Evolutionary conservation across 139 green algal species (phyloP).

Genomic region (Pleodorina starrii): DNA sequence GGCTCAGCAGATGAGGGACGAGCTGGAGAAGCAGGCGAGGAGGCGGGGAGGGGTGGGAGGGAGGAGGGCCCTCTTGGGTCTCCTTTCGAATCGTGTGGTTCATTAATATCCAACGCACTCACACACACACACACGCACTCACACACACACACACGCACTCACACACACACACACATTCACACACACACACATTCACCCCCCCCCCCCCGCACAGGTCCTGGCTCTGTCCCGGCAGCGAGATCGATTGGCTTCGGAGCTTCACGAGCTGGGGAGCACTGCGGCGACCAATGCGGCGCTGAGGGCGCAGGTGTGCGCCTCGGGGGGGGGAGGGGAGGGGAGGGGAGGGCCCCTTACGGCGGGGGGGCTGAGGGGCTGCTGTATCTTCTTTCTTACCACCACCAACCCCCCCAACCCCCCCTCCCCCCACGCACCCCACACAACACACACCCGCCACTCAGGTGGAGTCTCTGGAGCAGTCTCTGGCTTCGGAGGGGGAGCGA

Average conservation of each 20-base stretch:
- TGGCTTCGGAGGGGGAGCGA: not conserved
- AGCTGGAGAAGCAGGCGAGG: slow-evolving; percentile 57
- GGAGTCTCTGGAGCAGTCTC: not conserved
- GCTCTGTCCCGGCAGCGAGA: slow-evolving; percentile 42
- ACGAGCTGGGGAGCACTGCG: slow-evolving; percentile 5
- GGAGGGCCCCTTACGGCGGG: not conserved
- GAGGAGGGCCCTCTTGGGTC: not conserved
- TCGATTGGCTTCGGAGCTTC: slow-evolving; percentile 32
- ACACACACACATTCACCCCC: too few species aligned
- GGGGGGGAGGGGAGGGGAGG: not conserved
- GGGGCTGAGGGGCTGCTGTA: too few species aligned
- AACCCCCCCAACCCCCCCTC: too few species aligned
- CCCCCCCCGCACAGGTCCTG: slow-evolving; percentile 49
- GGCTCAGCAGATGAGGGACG: slow-evolving; percentile 50
- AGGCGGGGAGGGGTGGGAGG: not conserved
- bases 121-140: too few species aligned
- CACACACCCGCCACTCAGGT: too few species aligned
- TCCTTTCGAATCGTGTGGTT: too few species aligned
- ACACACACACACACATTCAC: too few species aligned
- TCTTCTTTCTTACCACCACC: too few species aligned
- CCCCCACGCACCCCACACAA: too few species aligned
- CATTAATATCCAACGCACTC: too few species aligned
- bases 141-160: too few species aligned
- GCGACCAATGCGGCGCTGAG: slow-evolving; percentile 28
- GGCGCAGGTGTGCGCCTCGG: not conserved